phyloP scores from a whole-genome alignment of 1,284 basidiomycete genomes.

The Sporisorium sorghi region DNA sequence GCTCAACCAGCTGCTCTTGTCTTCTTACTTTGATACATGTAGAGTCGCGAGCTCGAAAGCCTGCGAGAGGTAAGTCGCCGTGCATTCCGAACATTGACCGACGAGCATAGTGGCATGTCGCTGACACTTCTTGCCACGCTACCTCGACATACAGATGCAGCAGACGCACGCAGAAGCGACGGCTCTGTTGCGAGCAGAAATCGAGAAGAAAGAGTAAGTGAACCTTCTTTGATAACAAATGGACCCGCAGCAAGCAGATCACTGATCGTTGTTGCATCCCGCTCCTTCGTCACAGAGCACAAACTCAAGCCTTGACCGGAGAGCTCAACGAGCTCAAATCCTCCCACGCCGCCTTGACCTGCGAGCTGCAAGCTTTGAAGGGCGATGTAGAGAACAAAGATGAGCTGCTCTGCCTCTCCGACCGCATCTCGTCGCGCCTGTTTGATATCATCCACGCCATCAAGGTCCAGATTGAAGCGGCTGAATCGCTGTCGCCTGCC shows the following conservation, averaged over 20 bases:
- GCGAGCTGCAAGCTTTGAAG: constrained; percentile 15
- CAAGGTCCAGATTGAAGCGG: constrained; percentile 26
- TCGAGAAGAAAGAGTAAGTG: constrained; percentile 16
- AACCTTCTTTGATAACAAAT: background rate
- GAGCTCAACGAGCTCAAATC: constrained; percentile 15
- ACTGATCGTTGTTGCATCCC: background rate
- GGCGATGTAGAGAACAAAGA: constrained; percentile 22
- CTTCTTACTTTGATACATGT: background rate
- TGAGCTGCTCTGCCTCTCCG: constrained; percentile 37
- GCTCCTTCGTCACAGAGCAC: constrained; percentile 5
- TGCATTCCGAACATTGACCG: background rate
- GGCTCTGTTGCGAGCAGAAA: constrained; percentile 9
- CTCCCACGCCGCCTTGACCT: background rate
- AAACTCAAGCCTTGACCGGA: background rate
- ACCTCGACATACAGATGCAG: constrained; percentile 10
- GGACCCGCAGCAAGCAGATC: background rate
- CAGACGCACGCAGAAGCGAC: constrained; percentile 19
- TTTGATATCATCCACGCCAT: constrained; percentile 28
- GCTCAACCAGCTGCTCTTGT: background rate
- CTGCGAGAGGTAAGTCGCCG: constrained; percentile 15
- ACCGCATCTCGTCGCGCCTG: constrained; percentile 28
- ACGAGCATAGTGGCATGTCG: background rate
- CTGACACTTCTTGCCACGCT: background rate
- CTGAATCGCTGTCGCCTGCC: constrained; percentile 31
- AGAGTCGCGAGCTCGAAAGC: constrained; percentile 44